Evolutionary conservation across 83 land plant genomes (phyloP).

Genomic region (Diphasiastrum complanatum): DNA sequence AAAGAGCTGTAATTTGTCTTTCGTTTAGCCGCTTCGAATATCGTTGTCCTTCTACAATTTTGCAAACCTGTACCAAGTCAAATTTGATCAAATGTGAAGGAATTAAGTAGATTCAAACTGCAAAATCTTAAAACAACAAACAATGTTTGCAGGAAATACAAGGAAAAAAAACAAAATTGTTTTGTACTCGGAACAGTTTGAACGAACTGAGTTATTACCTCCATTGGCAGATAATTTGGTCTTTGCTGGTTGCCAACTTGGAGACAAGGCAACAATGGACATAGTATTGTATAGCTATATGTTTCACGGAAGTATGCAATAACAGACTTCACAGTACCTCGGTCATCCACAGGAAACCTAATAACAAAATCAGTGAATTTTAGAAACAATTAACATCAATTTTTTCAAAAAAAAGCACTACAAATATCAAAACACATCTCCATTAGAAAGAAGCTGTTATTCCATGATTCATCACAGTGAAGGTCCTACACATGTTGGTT

Average conservation of each 20-base stretch:
- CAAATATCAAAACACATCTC: too few species aligned
- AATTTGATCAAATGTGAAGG: too few species aligned
- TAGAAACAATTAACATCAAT: neutral
- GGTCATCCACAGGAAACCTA: slow-evolving; percentile 96
- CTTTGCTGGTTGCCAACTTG: slow-evolving; percentile 94
- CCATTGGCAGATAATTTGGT: slow-evolving; percentile 95
- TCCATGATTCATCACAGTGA: neutral
- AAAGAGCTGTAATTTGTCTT: slow-evolving; percentile 73
- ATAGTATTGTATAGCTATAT: slow-evolving; percentile 80
- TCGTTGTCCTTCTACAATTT: slow-evolving; percentile 96
- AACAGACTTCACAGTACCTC: slow-evolving; percentile 82
- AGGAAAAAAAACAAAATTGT: too few species aligned
- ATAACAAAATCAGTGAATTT: slow-evolving; percentile 4
- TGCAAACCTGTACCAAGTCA: slow-evolving; percentile 59
- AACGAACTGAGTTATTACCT: slow-evolving; percentile 39
- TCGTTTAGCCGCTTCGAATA: slow-evolving; percentile 90
- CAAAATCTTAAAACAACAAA: neutral
- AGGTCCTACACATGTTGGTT: neutral
- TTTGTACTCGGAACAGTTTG: neutral
- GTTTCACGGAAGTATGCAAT: slow-evolving; percentile 96
- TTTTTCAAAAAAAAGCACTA: neutral
- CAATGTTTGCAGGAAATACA: neutral
- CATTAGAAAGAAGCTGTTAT: neutral
- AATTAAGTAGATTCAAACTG: neutral
- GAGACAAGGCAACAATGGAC: slow-evolving; percentile 83